These are phyloP conservation scores for Penicillium odoratum DNA, from an alignment of 495 filamentous ascomycete species.

Conservation along the genomic window DNA sequence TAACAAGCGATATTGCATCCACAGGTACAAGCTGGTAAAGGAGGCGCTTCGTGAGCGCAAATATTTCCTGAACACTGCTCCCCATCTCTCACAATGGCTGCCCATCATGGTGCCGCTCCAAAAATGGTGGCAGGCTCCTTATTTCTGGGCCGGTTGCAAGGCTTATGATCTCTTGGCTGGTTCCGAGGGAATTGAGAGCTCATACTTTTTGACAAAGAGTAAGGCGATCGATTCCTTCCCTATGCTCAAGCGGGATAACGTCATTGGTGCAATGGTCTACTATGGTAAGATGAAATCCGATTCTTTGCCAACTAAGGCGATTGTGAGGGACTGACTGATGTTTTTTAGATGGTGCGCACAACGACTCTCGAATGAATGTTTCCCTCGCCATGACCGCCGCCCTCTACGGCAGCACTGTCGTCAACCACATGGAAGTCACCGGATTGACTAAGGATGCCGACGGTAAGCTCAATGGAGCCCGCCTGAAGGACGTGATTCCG, in stretches of 20 bases:
- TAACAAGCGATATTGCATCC: slow-evolving; percentile 14
- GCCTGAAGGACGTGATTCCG: slow-evolving; percentile 70
- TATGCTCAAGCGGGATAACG: slow-evolving; percentile 87
- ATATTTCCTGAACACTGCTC: slow-evolving; percentile 94
- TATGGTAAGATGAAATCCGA: slow-evolving; percentile 58
- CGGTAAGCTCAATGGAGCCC: slow-evolving; percentile 79
- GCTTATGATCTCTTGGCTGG: slow-evolving; percentile 93
- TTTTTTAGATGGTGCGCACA: slow-evolving; percentile 83
- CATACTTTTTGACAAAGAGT: slow-evolving; percentile 92
- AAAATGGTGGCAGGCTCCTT: slow-evolving; percentile 96
- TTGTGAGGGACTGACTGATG: background rate
- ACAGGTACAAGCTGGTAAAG: slow-evolving; percentile 79
- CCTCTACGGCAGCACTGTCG: slow-evolving; percentile 86
- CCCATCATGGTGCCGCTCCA: slow-evolving; percentile 97
- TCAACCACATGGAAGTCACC: slow-evolving; percentile 92
- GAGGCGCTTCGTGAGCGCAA: slow-evolving; percentile 96
- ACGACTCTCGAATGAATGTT: slow-evolving; percentile 98
- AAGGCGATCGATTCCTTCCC: slow-evolving; percentile 95
- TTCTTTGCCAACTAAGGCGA: no score
- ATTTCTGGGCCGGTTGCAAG: slow-evolving; percentile 97
- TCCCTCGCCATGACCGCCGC: slow-evolving; percentile 95
- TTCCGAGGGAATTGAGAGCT: slow-evolving; percentile 94
- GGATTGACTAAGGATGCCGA: slow-evolving; percentile 74
- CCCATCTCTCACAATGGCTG: slow-evolving; percentile 91
- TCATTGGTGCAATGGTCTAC: slow-evolving; percentile 92